Evolutionary conservation across 1,284 basidiomycete species (phyloP).

Genomic region (Agaricales sp.): DNA sequence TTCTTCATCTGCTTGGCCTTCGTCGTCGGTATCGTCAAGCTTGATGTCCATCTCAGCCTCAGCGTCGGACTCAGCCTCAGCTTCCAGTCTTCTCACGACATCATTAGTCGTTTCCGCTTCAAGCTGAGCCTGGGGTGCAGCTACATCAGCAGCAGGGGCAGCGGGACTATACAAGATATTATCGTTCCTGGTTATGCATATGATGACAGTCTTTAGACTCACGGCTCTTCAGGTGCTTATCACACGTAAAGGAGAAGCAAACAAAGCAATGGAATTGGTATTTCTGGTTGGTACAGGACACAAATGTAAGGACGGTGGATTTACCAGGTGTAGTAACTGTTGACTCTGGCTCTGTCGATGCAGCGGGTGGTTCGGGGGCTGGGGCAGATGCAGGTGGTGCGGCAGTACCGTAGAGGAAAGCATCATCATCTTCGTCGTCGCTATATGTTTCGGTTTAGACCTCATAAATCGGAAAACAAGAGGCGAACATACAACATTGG

Average conservation of each 20-base stretch:
- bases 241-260: slow-evolving; percentile 20
- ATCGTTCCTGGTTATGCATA: too few species aligned
- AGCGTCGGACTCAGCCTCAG: slow-evolving; percentile 27
- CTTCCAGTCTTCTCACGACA: slow-evolving; percentile 34
- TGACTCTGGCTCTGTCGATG: slow-evolving; percentile 23
- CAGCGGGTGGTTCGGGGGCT: slow-evolving; percentile 9
- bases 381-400: slow-evolving; percentile 23
- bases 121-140: too few species aligned
- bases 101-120: slow-evolving; percentile 32
- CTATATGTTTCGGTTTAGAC: slow-evolving; percentile 1
- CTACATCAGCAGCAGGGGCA: too few species aligned
- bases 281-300: slow-evolving; percentile 14
- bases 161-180: slow-evolving; percentile 28
- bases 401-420: slow-evolving; percentile 60
- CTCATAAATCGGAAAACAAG: slow-evolving; percentile 11
- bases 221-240: slow-evolving; percentile 23
- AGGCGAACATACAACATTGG: background rate
- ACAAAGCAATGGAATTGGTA: slow-evolving; percentile 12
- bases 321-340: slow-evolving; percentile 33
- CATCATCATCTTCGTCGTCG: slow-evolving; percentile 55
- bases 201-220: too few species aligned
- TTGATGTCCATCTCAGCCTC: slow-evolving; percentile 25
- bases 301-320: slow-evolving; percentile 15
- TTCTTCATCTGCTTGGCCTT: slow-evolving; percentile 32
- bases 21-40: slow-evolving; percentile 23